Evolutionary conservation across 805 yeast species (phyloP), one percentile per base, ranked within the genome.

Genomic region (Metschnikowia reukaufii): DNA sequence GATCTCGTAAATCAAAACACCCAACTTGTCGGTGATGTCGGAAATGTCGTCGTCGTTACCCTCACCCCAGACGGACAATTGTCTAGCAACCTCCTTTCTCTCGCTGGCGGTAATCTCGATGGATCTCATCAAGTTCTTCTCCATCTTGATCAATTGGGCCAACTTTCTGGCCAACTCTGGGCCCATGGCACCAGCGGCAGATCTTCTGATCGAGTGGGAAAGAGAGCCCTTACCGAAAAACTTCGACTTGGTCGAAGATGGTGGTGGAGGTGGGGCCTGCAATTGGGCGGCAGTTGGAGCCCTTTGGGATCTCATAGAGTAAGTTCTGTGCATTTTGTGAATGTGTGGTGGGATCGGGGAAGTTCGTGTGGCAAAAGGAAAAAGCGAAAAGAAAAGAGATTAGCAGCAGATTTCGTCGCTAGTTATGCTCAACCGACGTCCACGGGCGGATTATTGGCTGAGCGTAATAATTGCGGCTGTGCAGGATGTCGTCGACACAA

Each of bases 31-130:
- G 59, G 98, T 92, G 55, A 92, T 89, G 70, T 92, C 98, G 52
- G 94, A 83, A 47, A 92, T 96, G 63, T 92, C 99, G 63, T 92
- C 98, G 67, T 92, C 98, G 66, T 91, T 90, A 66, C 86, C 94
- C 69, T 88, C 96, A 75, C 99, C 99, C 99, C 99, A 92, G 58
- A 85, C 68, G 30, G 97, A 90, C 68, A 92, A 81, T 77, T 92
- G 98, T 77, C 89, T 91, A 61, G 98, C 99, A 59, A 90, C 97
- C 63, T 86, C 91, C 68, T 91, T 84, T 70, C 97, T 84, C 78
- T 94, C 98, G 62, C 86, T 82, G 59, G 97, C 89, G 50, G 89
- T 91, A 55, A 88, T 78, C 76, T 94, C 98, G 63, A 92, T 79
- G 52, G 96, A 83, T 72, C 97, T 85, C 87, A 91, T 84, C 55